A percentile compares a stretch with the other conserved stretches of the same genome.
These are phyloP conservation scores for Ustilago loliicola DNA, from an alignment of 1,284 basidiomycete species.

Conservation along the genomic window DNA sequence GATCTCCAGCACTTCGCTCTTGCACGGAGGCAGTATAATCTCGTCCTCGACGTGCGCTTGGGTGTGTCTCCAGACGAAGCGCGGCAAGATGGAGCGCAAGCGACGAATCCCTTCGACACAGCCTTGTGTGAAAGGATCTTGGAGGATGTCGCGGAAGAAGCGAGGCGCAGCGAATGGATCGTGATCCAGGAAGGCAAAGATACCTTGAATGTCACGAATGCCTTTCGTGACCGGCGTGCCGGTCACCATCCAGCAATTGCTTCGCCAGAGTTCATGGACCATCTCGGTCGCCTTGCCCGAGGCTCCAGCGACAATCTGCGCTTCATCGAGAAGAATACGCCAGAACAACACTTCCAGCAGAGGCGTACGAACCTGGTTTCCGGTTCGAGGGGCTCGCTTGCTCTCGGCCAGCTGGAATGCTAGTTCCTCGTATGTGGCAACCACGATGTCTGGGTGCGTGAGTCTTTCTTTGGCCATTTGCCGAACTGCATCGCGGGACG, in stretches of 20 bases:
- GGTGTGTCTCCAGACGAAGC: constrained; percentile 57
- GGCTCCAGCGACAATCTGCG: constrained; percentile 51
- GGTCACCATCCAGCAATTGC: constrained; percentile 59
- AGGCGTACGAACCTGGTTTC: constrained; percentile 31
- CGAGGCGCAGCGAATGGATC: constrained; percentile 46
- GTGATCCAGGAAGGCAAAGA: constrained; percentile 56
- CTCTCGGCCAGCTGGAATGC: constrained; percentile 45
- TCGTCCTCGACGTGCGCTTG: constrained; percentile 54
- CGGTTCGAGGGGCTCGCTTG: constrained; percentile 23
- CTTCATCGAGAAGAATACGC: constrained; percentile 57
- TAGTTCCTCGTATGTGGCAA: constrained; percentile 58
- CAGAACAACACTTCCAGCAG: constrained; percentile 57
- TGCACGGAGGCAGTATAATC: constrained; percentile 45
- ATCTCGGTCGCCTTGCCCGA: constrained; percentile 50
- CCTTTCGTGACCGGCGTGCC: constrained; percentile 55
- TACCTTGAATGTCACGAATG: constrained; percentile 51
- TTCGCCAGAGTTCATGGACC: constrained; percentile 56
- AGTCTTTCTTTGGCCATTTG: constrained; percentile 24
- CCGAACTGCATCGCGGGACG: constrained; percentile 24
- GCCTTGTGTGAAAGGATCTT: constrained; percentile 46
- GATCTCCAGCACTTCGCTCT: constrained; percentile 45
- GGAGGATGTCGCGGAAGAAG: constrained; percentile 49
- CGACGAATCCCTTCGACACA: constrained; percentile 50
- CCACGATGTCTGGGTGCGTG: constrained; percentile 45
- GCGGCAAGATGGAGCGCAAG: constrained; percentile 41